Base-by-base conservation (phyloP, 2,329 filamentous ascomycete species). In the Dryadomyces quercus-mongolicae region DNA sequence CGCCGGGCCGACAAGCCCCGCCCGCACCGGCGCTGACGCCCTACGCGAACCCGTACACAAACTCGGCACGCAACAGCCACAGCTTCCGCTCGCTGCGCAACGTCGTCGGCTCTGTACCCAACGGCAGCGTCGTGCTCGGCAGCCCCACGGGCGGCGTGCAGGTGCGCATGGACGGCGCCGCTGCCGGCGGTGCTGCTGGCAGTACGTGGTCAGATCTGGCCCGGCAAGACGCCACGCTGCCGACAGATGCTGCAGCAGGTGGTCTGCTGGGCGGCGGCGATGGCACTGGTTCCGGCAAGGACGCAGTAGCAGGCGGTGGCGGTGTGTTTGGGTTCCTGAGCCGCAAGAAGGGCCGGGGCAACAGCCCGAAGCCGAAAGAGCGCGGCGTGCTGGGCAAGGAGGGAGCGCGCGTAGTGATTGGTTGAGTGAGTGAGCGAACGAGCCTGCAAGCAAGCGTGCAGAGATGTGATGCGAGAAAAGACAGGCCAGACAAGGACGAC, bases 331-430 rank as follows among this genome's bases (percentile, higher is more conserved):
- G 89, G 1, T 94, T 98, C 67, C 74, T 97, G 57, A 88, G 81
- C 60, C 78, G 91, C 63, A 95, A 95, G 72, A 95, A 88, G 73
- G 89, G 91, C 31, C 78, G 91, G 59, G 89, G 90, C 54, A 84
- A 90, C 68, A 96, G 90, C 66, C 93, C 93, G 1, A 96, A 95
- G 71, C 91, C 91, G 25, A 92, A 89, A 67, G 91, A 97, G 71
- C 81, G 89, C 54, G 93, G 93, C 56, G 91, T 98, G 8, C 66
- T 98, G 56, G 93, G 93, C 55, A 97, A 97, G 66, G 91, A 97
- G 67, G 93, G 93, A 16, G 91, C 93, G 12, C 78, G 93, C 66
- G 84, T 89, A 59, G 80, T 92, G 55, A 85, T 92, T 64, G 84
- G 81, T 3, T 40, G 36, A 40, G 36, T 16, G 36, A 3, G 10